phyloP scores from a whole-genome alignment of 305 asterid genomes.

The Solanum hybrid region DNA sequence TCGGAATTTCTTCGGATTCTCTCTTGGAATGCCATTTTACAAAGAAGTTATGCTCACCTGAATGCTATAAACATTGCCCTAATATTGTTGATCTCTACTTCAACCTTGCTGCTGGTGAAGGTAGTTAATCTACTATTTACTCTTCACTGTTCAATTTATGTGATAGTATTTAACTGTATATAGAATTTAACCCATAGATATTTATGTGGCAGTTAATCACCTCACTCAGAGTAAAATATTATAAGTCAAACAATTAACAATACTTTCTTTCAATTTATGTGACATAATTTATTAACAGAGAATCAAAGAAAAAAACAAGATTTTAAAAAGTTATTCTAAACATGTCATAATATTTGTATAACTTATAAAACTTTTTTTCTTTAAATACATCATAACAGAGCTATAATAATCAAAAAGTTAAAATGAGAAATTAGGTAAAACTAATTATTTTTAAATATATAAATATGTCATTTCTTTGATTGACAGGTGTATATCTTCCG shows the following conservation, averaged over 20 bases:
- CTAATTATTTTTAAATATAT: background rate
- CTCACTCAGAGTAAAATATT: background rate
- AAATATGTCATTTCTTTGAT: background rate
- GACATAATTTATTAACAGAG: background rate
- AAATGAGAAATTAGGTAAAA: background rate
- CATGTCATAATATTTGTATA: background rate
- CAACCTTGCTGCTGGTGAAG: constrained; percentile 83
- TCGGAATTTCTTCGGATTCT: constrained; percentile 67
- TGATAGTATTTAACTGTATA: background rate
- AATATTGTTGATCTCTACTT: constrained; percentile 65
- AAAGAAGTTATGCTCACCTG: constrained; percentile 49
- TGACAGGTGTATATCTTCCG: constrained; percentile 65
- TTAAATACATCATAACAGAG: background rate
- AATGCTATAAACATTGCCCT: constrained; percentile 56
- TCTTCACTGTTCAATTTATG: fast-evolving
- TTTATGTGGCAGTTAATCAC: background rate
- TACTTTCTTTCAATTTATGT: background rate
- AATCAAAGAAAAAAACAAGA: background rate
- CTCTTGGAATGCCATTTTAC: constrained; percentile 46
- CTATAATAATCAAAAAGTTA: background rate
- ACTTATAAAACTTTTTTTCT: background rate
- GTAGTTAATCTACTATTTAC: constrained; percentile 12
- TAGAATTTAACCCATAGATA: background rate
- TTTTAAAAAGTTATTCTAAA: background rate
- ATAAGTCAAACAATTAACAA: background rate